Base-by-base conservation (phyloP, 805 yeast genomes). In the Hemisphaericaspora nanyangensis region DNA sequence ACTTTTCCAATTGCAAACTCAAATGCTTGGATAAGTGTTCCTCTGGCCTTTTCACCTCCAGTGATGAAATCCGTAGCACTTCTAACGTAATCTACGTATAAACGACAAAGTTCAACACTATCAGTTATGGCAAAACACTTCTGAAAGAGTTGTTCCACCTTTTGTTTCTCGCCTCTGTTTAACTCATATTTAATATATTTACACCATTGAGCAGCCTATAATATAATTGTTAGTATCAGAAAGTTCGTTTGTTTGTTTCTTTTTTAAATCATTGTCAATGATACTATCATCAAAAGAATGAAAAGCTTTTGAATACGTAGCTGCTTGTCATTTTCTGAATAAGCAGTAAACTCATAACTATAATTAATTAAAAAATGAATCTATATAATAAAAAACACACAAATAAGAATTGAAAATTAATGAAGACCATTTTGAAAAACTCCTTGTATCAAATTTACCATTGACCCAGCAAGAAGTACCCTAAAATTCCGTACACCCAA, bases 21-120 rank as follows among this genome's bases (percentile, higher is more conserved):
- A 56, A 81, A 91, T 0, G 96, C 95, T 54, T 80, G 83, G 13
- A 82, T 69, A 11, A 90, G 85, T 1, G 77, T 74, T 8, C 80
- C 74, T 46, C 93, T 68, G 0, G 93, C 90, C 46, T 75, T 80
- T 55, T 84, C 95, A 26, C 93, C 93, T 17, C 91, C 95, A 4
- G 89, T 82, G 38, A 83, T 77, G 17, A 83, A 71, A 49, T 77
- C 76, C 51, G 85, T 80, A 39, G 74, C 77, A 31, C 87, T 70
- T 40, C 90, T 78, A 20, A 90, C 87, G 56, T 85, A 87, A 33
- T 75, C 76, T 20, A 93, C 74, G 58, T 91, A 91, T n/a, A 76
- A 63, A 39, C 79, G 70, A 82, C 95, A 91, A 18, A 91, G 61
- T 17, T 75, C 74, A 19, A 88, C 80, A 49, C 83, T 79, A 37